Evolutionary conservation across 352 stramenopile genomes (phyloP).

Genomic region (Phytophthora ohioensis): DNA sequence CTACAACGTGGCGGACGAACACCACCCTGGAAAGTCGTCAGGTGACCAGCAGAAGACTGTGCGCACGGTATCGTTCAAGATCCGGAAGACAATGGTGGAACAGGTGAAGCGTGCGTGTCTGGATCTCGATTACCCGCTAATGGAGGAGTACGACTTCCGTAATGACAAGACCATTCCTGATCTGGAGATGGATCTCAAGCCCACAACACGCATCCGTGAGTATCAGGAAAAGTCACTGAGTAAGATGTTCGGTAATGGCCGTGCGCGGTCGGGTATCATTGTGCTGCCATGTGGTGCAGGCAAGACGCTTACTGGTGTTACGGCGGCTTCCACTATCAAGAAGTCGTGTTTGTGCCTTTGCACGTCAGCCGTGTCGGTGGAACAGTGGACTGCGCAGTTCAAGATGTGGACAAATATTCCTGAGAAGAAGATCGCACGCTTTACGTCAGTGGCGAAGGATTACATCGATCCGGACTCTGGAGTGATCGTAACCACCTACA

Average conservation of each 20-base stretch:
- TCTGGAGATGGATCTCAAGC: constrained; percentile 90
- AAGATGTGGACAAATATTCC: constrained; percentile 97
- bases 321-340: constrained; percentile 96
- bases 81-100: constrained; percentile 91
- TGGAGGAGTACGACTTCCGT: constrained; percentile 99
- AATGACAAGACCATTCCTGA: constrained; percentile 90
- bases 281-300: constrained; percentile 98
- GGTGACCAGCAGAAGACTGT: constrained; percentile 70
- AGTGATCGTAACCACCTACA: constrained; percentile 98
- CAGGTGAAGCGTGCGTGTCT: constrained; percentile 96
- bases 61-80: constrained; percentile 85
- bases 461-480: constrained; percentile 84
- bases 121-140: constrained; percentile 98
- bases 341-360: constrained; percentile 98
- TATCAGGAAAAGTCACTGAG: constrained; percentile 99
- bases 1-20: constrained; percentile 81
- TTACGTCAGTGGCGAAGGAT: constrained; percentile 85
- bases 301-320: constrained; percentile 93
- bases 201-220: constrained; percentile 94
- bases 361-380: constrained; percentile 97
- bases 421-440: constrained; percentile 87
- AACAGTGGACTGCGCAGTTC: constrained; percentile 99
- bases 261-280: constrained; percentile 99
- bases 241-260: constrained; percentile 99
- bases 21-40: constrained; percentile 44